Evolutionary conservation across 2,329 filamentous ascomycete species (phyloP), one percentile per base, ranked within the genome.

Genomic region (Ceratocystis ficicola): DNA sequence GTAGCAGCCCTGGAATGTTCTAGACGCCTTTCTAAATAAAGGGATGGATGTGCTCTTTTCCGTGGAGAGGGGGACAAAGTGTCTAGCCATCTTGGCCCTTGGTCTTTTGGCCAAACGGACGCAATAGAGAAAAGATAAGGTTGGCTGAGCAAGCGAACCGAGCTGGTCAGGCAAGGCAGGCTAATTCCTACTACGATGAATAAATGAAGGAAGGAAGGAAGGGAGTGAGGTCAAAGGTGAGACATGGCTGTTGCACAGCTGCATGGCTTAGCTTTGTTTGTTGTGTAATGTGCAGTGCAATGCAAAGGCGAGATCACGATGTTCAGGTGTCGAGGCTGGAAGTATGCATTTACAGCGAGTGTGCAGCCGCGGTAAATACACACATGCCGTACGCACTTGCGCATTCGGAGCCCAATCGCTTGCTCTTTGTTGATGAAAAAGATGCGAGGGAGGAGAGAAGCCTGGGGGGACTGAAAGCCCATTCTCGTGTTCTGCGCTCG

Each of bases 1-100:
- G 25, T 57, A 17, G 28, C 22, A 30, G 52, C 52, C 17, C 52
- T 57, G 52, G 28, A 57, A 57, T 57, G 52, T 57, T 57, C 52
- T 57, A 57, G 52, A 57, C 28, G 52, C 46, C 20, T 22, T 22
- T 17, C 46, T 57, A 30, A 22, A 57, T 36, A 32, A 25, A 25
- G 6, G n/a, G n/a, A n/a, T n/a, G 48, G 15, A 20, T 12, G 12
- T 17, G 15, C 8, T 48, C 44, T 25, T 7, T 52, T 52, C 48
- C 20, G 7, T 52, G 48, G 28, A 15, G 48, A 25, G 8, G 46
- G 32, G 32, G 32, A 36, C 8, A 36, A 36, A 2, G 32, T 8
- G 8, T 36, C 32, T 36, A 36, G 1, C 10, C 32, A 10, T 36
- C 32, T 36, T 36, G 32, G 32, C 32, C 32, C 32, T 36, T 36